Percentiles rank a stretch among this genome's conserved stretches.
phyloP scores from a whole-genome alignment of 768 basidiomycete genomes.

The Kondoa subrosea region DNA sequence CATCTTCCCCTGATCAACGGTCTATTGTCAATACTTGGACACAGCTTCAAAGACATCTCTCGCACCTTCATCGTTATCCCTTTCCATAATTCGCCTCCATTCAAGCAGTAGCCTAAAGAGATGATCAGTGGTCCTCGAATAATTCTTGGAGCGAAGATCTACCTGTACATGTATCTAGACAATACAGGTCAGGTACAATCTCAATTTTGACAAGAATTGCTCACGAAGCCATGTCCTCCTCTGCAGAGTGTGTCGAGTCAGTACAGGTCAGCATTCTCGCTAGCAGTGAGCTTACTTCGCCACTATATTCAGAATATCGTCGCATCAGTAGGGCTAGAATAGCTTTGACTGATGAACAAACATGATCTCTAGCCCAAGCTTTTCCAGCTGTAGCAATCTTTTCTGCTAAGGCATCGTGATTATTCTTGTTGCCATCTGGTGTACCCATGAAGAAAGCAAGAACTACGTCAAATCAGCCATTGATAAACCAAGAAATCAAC shows the following conservation, averaged over 20 bases:
- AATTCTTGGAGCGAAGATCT: too few relatives aligned
- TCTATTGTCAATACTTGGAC: background rate
- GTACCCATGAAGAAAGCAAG: conserved; percentile 32
- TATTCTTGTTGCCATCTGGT: conserved; percentile 24
- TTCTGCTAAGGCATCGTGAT: conserved; percentile 32
- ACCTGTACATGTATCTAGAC: conserved; percentile 26
- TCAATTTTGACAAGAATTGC: too few relatives aligned
- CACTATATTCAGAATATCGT: too few relatives aligned
- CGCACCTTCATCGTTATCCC: conserved; percentile 21
- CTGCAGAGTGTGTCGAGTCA: too few relatives aligned
- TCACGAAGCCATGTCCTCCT: conserved; percentile 16
- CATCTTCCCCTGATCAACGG: too few relatives aligned
- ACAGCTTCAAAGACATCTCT: background rate
- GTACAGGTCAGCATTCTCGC: conserved; percentile 33
- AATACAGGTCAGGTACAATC: background rate
- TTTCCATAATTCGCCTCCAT: conserved; percentile 27
- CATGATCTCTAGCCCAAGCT: conserved; percentile 29
- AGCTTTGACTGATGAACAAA: background rate
- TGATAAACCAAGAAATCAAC: too few relatives aligned
- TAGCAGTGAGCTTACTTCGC: conserved; percentile 22
- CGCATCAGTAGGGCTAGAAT: too few relatives aligned
- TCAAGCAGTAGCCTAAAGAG: conserved; percentile 30
- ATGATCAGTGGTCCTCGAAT: too few relatives aligned
- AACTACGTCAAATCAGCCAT: conserved; percentile 2
- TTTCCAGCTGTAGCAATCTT: conserved; percentile 32